These are phyloP conservation scores for Thermochaetoides thermophila DNA, from an alignment of 495 filamentous ascomycete species.

Conservation along the genomic window DNA sequence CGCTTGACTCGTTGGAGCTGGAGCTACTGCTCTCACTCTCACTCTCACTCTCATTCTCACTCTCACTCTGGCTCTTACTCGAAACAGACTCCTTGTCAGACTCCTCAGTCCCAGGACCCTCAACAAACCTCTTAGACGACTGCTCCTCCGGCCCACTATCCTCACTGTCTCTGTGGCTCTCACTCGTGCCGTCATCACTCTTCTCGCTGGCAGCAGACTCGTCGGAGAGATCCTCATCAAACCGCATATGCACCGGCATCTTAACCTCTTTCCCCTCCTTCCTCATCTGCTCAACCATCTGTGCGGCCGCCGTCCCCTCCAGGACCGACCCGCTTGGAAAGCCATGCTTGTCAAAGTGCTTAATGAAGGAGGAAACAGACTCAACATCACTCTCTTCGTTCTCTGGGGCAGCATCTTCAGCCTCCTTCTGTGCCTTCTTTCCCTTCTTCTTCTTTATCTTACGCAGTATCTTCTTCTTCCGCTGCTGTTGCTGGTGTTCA, in stretches of 20 bases:
- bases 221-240: constrained; percentile 9
- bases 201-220: neutral
- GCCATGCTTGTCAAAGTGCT: constrained; percentile 33
- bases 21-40: constrained; percentile 10
- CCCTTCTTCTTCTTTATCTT: too few species aligned
- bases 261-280: constrained; percentile 15
- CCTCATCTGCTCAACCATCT: constrained; percentile 21
- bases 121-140: too few species aligned
- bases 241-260: constrained; percentile 19
- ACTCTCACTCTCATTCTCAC: constrained; percentile 8
- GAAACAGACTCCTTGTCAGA: too few species aligned
- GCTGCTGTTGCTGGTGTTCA: too few species aligned
- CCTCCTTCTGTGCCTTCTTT: too few species aligned
- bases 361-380: constrained; percentile 17
- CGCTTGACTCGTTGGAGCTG: constrained; percentile 1
- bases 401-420: constrained; percentile 1
- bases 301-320: constrained; percentile 23
- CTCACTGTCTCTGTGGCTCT: constrained; percentile 8
- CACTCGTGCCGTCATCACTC: neutral
- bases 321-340: constrained; percentile 36
- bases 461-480: too few species aligned
- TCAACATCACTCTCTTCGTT: constrained; percentile 17
- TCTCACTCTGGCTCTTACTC: neutral
- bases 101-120: too few species aligned
- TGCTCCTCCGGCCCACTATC: constrained; percentile 7